These are phyloP conservation scores for Leccinum subgranulosum DNA, from an alignment of 768 basidiomycete species.

Conservation along the genomic window DNA sequence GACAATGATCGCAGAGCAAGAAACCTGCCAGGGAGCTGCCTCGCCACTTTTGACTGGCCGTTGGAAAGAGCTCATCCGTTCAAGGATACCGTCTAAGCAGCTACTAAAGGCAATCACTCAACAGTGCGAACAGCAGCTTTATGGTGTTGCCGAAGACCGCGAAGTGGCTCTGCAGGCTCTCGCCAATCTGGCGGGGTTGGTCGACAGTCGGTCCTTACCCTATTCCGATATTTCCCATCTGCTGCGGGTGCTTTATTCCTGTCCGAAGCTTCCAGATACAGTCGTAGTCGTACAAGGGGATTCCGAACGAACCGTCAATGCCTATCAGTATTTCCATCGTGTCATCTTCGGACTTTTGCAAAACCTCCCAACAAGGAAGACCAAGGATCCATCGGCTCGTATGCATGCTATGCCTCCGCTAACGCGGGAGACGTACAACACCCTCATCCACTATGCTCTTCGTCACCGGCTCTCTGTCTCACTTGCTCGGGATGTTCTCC, in stretches of 20 bases:
- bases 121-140: constrained; percentile 30
- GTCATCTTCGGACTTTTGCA: constrained; percentile 42
- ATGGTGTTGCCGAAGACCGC: constrained; percentile 23
- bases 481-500: constrained; percentile 46
- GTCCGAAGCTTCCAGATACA: constrained; percentile 38
- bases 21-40: constrained; percentile 7
- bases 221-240: constrained; percentile 43
- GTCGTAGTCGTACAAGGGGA: constrained; percentile 37
- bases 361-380: constrained; percentile 28
- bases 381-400: constrained; percentile 16
- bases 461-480: constrained; percentile 51
- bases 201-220: constrained; percentile 50
- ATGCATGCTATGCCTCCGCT: constrained; percentile 31
- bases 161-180: constrained; percentile 54
- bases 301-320: constrained; percentile 31
- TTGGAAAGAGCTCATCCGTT: constrained; percentile 17
- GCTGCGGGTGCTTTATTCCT: constrained; percentile 44
- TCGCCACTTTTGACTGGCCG: constrained; percentile 15
- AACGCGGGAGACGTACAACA: constrained; percentile 48
- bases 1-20: constrained; percentile 18
- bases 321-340: constrained; percentile 47
- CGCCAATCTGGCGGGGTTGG: constrained; percentile 50
- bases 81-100: constrained; percentile 25
- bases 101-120: constrained; percentile 33
- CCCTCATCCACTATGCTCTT: constrained; percentile 65